phyloP scores from a whole-genome alignment of 169 alveolate species.

The Babesia divergens region DNA sequence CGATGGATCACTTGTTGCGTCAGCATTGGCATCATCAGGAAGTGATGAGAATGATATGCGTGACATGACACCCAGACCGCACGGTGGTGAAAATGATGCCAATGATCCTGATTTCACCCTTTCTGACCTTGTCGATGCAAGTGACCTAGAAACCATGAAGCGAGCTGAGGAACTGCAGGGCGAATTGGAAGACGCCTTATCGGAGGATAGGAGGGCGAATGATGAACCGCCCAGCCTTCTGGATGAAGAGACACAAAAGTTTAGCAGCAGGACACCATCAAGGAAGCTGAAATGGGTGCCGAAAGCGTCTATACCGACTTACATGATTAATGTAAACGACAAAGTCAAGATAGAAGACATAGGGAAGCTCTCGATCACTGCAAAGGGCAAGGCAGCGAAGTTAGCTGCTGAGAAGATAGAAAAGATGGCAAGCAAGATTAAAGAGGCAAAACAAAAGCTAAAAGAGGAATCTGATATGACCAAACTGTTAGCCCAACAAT shows the following conservation, averaged over 20 bases:
- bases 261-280: neutral
- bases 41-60: too few relatives aligned
- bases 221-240: neutral
- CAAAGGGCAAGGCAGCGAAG: constrained; percentile 39
- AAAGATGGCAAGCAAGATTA: neutral
- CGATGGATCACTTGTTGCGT: too few relatives aligned
- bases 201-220: neutral
- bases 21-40: too few relatives aligned
- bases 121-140: neutral
- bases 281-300: constrained; percentile 63
- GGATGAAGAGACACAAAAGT: neutral
- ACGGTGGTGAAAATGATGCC: too few relatives aligned
- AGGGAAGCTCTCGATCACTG: constrained; percentile 2
- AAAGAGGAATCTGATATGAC: constrained; percentile 27
- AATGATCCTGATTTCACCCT: neutral
- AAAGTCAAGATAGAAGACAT: constrained; percentile 41
- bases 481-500: neutral
- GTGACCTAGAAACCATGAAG: too few relatives aligned
- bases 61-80: too few relatives aligned
- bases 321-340: constrained; percentile 26
- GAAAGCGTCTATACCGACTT: constrained; percentile 58
- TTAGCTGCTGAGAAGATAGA: constrained; percentile 33
- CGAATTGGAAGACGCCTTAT: neutral
- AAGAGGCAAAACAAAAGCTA: constrained; percentile 9
- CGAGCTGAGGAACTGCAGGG: neutral